Conservation (phyloP, 2,329 filamentous ascomycete species). For the Penicillium sp. region DNA sequence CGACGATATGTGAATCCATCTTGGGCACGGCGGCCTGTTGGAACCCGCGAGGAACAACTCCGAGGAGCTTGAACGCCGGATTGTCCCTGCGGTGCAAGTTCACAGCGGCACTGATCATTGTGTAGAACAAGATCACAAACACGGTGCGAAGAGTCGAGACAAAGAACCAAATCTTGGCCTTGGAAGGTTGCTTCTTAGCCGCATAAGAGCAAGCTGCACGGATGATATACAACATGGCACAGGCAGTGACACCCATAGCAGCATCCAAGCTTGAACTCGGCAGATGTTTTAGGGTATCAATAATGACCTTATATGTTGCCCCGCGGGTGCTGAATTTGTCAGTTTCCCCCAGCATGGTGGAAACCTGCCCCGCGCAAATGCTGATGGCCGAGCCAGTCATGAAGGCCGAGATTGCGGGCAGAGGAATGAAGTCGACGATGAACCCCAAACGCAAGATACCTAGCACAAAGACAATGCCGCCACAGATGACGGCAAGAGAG, state of each 20-base stretch:
- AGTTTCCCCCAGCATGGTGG: slow-evolving; percentile 73
- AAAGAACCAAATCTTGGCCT: slow-evolving; percentile 80
- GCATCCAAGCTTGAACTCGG: slow-evolving; percentile 69
- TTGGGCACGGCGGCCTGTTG: slow-evolving; percentile 70
- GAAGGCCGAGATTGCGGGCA: slow-evolving; percentile 86
- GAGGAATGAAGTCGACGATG: slow-evolving; percentile 88
- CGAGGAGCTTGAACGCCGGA: slow-evolving; percentile 70
- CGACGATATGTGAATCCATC: slow-evolving; percentile 64
- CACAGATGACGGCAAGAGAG: slow-evolving; percentile 71
- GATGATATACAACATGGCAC: slow-evolving; percentile 72
- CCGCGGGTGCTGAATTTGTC: slow-evolving; percentile 65
- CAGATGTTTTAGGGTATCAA: slow-evolving; percentile 74
- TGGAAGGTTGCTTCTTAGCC: slow-evolving; percentile 65
- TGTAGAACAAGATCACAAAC: slow-evolving; percentile 89
- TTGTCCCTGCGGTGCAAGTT: slow-evolving; percentile 65
- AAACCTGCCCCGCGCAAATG: slow-evolving; percentile 80
- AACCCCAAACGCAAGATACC: slow-evolving; percentile 78
- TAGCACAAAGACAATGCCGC: slow-evolving; percentile 71
- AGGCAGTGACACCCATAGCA: slow-evolving; percentile 78
- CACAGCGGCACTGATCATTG: slow-evolving; percentile 79
- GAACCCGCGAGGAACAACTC: slow-evolving; percentile 79
- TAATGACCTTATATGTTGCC: slow-evolving; percentile 75
- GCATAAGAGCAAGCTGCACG: slow-evolving; percentile 61
- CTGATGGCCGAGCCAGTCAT: slow-evolving; percentile 95
- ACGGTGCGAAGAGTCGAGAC: slow-evolving; percentile 83